Conservation (phyloP, 140 eudicot genomes). For the Ambrosia hybrid region DNA sequence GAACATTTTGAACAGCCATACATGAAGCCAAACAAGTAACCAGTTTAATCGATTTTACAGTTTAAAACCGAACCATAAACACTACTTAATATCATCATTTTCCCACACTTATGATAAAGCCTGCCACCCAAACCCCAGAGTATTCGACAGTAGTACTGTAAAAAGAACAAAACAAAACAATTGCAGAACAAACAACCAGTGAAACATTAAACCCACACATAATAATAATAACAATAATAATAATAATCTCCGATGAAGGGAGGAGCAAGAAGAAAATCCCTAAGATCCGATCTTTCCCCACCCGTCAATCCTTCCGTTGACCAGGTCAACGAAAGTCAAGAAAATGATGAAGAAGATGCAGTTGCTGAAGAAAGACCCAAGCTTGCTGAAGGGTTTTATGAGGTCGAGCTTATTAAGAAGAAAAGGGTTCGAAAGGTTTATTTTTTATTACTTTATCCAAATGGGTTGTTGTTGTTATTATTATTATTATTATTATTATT, state of each 20-base stretch:
- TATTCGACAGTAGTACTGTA: no score
- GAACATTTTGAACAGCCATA: no score
- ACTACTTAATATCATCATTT: no score
- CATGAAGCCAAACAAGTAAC: no score
- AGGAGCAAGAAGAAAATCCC: conserved; percentile 19
- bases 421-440: conserved; percentile 69
- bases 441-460: background rate
- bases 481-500: no score
- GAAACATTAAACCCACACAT: conserved; percentile 4
- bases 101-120: no score
- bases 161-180: no score
- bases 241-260: conserved; percentile 14
- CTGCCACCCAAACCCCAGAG: no score
- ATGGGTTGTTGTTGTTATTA: no score
- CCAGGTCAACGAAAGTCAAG: background rate
- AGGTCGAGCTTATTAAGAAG: conserved; percentile 70
- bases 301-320: background rate
- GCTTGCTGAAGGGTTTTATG: conserved; percentile 80
- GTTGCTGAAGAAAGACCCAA: conserved; percentile 35
- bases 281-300: conserved; percentile 19
- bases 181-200: no score
- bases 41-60: no score
- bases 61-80: no score
- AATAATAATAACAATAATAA: background rate
- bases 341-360: conserved; percentile 5